Evolutionary conservation across 169 alveolate genomes (phyloP).

Genomic region (Plasmodium knowlesi): DNA sequence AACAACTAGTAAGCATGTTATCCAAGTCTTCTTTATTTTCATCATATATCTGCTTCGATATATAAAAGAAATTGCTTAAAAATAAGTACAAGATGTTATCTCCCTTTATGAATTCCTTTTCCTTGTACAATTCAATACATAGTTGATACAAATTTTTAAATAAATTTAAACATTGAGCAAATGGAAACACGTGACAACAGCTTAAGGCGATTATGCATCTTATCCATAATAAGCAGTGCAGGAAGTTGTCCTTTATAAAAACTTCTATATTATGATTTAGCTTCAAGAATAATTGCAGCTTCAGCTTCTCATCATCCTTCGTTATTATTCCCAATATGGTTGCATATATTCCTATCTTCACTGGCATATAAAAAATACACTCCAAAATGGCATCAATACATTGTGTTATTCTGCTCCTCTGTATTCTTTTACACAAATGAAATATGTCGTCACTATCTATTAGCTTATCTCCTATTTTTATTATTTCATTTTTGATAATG

Average conservation of each 20-base stretch:
- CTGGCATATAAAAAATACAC: constrained; percentile 74
- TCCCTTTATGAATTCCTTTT: constrained; percentile 45
- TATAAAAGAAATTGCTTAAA: constrained; percentile 74
- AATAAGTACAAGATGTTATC: constrained; percentile 57
- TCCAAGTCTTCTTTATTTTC: constrained; percentile 47
- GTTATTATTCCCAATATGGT: constrained; percentile 71
- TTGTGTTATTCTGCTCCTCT: constrained; percentile 43
- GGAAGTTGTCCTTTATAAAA: constrained; percentile 25
- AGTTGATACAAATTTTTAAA: constrained; percentile 39
- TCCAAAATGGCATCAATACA: constrained; percentile 58
- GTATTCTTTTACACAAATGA: constrained; percentile 54
- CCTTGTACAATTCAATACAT: constrained; percentile 60
- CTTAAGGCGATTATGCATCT: constrained; percentile 68
- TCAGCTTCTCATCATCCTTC: constrained; percentile 52
- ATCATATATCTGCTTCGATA: constrained; percentile 67
- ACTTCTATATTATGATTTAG: constrained; percentile 73
- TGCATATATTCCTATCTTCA: constrained; percentile 70
- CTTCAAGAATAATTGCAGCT: constrained; percentile 42
- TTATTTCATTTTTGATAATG: constrained; percentile 70
- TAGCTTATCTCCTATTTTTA: constrained; percentile 67
- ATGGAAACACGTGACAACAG: constrained; percentile 55
- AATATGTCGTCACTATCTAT: constrained; percentile 75
- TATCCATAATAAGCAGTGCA: constrained; percentile 68
- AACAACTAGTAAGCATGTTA: constrained; percentile 20
- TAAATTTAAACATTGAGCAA: constrained; percentile 46